Evolutionary conservation across 306 rosid genomes (phyloP), one percentile per base, ranked within the genome.

Genomic region (Castanospermum australe): DNA sequence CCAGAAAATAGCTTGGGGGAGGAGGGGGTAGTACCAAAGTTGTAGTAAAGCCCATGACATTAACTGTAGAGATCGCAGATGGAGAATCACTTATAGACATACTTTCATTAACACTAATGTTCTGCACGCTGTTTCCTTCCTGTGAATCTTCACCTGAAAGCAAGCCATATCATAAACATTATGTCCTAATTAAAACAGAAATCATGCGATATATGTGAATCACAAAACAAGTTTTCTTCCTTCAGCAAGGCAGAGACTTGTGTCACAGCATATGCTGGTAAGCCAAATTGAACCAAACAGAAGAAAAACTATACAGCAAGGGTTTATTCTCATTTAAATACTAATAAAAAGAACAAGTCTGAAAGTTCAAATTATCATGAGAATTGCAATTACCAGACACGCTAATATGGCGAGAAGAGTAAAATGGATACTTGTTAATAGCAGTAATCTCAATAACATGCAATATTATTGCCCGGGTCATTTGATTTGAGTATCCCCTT

Each of bases 1-100:
- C 99, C 72, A 89, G 80, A 84, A 94, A 92, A 79, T 90, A 68
- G 54, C 87, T 78, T 41, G 88, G 90, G 9, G 89, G 91, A 76
- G 97, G 92, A 56, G 91, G 93, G 42, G 89, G 88, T 67, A 86
- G 66, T 4, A 56, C 87, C 14, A 74, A 48, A 21, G 45, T 57
- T 4, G 69, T 25, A 61, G 45, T 78, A 22, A 67, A 24, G 33
- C 56, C 88, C 55, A 39, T 14, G 11, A 33, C 44, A 15, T 52
- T 79, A 15, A 28, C 41, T 5, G 59, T 67, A 71, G 88, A 88
- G 21, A 77, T 47, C 51, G 41, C 55, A 78, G 88, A 71, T 48
- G 76, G 71, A 14, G 72, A 51, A 69, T 72, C 56, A 50, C 52
- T 71, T 61, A 80, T 11, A 72, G 78, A 22, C 60, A 84, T 1